phyloP scores from a whole-genome alignment of 768 basidiomycete species.

The Suillus weaverae region DNA sequence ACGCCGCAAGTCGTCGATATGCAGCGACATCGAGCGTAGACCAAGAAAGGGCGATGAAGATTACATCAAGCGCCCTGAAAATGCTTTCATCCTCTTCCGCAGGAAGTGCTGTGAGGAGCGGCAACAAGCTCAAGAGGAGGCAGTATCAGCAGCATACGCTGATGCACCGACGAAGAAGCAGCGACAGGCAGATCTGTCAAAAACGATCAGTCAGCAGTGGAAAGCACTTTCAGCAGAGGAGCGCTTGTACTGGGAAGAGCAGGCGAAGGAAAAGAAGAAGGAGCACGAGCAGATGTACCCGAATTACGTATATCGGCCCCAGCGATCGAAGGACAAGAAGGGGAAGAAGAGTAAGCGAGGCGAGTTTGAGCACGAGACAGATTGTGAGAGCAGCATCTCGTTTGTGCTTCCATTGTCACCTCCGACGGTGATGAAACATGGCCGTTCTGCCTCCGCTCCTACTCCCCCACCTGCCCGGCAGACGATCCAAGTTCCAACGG shows the following conservation, averaged over 20 bases:
- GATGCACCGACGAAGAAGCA: constrained; percentile 62
- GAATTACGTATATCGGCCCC: constrained; percentile 77
- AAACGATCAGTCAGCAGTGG: constrained; percentile 83
- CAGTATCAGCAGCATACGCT: constrained; percentile 24
- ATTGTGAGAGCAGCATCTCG: constrained; percentile 55
- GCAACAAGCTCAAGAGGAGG: constrained; percentile 55
- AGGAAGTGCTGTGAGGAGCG: constrained; percentile 76
- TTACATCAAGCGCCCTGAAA: constrained; percentile 82
- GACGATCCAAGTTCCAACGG: constrained; percentile 66
- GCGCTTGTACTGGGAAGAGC: constrained; percentile 69
- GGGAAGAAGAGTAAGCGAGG: constrained; percentile 41
- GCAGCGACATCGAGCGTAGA: constrained; percentile 48
- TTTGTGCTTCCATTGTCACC: constrained; percentile 42
- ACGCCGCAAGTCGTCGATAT: constrained; percentile 52
- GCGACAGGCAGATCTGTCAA: constrained; percentile 76
- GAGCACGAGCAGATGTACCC: constrained; percentile 77
- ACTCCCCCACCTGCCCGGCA: constrained; percentile 66
- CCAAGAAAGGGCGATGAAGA: constrained; percentile 72
- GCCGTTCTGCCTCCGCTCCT: constrained; percentile 57
- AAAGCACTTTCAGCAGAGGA: constrained; percentile 66
- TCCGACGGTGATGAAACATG: constrained; percentile 40
- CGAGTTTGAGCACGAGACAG: constrained; percentile 40
- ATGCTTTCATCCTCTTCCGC: constrained; percentile 84
- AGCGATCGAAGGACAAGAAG: constrained; percentile 51
- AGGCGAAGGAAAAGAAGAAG: constrained; percentile 78